Evolutionary conservation across 345 rosid genomes (phyloP).

Genomic region (Alliaria petiolata): DNA sequence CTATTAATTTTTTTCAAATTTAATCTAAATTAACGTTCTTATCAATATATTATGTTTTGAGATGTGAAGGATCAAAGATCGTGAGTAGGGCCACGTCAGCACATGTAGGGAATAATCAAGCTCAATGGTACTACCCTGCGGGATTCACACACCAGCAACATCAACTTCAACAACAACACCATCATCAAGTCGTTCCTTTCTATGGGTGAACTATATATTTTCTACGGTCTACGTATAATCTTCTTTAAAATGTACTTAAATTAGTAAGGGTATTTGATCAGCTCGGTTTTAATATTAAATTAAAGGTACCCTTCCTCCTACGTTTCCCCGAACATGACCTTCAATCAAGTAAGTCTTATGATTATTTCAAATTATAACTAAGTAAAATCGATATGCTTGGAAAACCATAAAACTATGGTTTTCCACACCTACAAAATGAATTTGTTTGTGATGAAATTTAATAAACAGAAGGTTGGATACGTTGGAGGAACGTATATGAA

Average conservation of each 20-base stretch:
- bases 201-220: constrained; percentile 58
- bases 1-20: neutral
- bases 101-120: constrained; percentile 52
- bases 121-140: constrained; percentile 81
- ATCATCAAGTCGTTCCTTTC: constrained; percentile 69
- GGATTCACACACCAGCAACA: constrained; percentile 54
- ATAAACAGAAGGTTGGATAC: constrained; percentile 61
- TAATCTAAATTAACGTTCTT: neutral
- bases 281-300: neutral
- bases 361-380: too few species aligned
- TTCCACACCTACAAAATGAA: neutral
- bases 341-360: constrained; percentile 82
- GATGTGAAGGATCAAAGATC: constrained; percentile 48
- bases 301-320: constrained; percentile 71
- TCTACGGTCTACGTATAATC: too few species aligned
- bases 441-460: neutral
- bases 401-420: too few species aligned
- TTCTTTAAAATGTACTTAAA: neutral
- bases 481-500: constrained; percentile 72
- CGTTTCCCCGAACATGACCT: constrained; percentile 53
- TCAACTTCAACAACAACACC: constrained; percentile 19
- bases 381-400: too few species aligned
- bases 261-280: neutral
- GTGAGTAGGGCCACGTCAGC: constrained; percentile 53
- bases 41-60: constrained; percentile 5